These are phyloP conservation scores for Salix caprea DNA, from an alignment of 345 rosid genomes.

Conservation along the genomic window DNA sequence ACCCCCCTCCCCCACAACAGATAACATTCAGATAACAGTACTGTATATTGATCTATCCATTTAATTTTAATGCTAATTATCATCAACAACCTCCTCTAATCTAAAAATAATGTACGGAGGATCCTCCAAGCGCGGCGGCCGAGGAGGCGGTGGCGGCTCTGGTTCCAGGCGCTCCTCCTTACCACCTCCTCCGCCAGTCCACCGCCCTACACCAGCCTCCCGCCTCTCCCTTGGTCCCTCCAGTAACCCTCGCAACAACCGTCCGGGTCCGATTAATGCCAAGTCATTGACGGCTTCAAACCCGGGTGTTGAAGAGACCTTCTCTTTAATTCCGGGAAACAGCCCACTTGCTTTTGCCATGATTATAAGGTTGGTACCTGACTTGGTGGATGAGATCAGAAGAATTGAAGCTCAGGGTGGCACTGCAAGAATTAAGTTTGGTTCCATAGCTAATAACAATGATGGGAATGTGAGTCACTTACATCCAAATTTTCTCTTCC, in stretches of 20 bases:
- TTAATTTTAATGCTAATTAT: neutral
- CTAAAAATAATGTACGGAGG: conserved; percentile 16
- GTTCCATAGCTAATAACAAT: conserved; percentile 52
- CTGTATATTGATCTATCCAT: neutral
- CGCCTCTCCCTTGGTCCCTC: conserved; percentile 20
- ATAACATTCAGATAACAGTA: too few species aligned
- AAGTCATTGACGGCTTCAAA: neutral
- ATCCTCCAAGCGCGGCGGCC: conserved; percentile 25
- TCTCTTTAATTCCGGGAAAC: conserved; percentile 60
- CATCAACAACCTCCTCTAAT: neutral
- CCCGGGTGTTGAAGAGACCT: conserved; percentile 54
- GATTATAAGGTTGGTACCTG: conserved; percentile 79
- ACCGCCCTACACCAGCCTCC: conserved; percentile 7
- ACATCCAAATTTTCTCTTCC: too few species aligned
- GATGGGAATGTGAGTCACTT: conserved; percentile 66
- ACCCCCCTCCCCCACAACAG: too few species aligned
- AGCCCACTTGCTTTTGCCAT: conserved; percentile 59
- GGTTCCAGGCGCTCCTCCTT: conserved; percentile 18
- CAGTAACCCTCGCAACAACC: conserved; percentile 7
- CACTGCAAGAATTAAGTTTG: conserved; percentile 82
- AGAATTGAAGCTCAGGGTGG: conserved; percentile 67
- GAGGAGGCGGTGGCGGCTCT: conserved; percentile 22
- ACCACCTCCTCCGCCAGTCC: conserved; percentile 23
- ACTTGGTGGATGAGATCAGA: conserved; percentile 85
- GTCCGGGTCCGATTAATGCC: neutral